Conservation (phyloP, 768 basidiomycete genomes). For the Arthromyces matolae region DNA sequence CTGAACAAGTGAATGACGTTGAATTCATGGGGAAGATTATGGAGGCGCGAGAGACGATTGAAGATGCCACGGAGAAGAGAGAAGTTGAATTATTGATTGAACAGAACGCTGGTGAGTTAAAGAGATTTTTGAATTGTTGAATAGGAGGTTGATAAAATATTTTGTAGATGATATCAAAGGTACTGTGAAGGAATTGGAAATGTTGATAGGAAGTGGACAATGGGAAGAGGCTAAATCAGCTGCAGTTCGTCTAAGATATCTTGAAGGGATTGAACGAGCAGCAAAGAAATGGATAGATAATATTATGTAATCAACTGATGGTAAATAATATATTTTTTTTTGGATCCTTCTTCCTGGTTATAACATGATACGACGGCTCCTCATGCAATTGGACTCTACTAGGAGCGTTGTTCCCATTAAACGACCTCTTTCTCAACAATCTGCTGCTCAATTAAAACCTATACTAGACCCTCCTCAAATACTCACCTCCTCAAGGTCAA, state of each 20-base stretch:
- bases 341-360: no score
- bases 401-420: conserved; percentile 32
- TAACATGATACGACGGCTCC: no score
- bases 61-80: conserved; percentile 49
- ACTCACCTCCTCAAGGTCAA: no score
- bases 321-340: no score
- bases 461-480: no score
- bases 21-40: conserved; percentile 74
- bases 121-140: background rate
- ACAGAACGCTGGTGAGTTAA: conserved; percentile 45
- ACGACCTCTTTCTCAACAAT: conserved; percentile 44
- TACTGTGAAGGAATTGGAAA: conserved; percentile 44
- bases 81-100: conserved; percentile 49
- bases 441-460: conserved; percentile 20
- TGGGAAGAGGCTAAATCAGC: conserved; percentile 56
- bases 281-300: conserved; percentile 38
- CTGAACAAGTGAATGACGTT: conserved; percentile 68
- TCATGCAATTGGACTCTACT: conserved; percentile 54
- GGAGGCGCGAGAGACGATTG: conserved; percentile 74
- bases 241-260: conserved; percentile 71
- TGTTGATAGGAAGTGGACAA: conserved; percentile 45
- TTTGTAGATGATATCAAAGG: conserved; percentile 48
- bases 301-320: background rate
- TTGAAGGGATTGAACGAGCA: conserved; percentile 59
- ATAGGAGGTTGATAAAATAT: background rate